Conservation (phyloP, 2,329 filamentous ascomycete genomes). For the Sphaerulina musiva region DNA sequence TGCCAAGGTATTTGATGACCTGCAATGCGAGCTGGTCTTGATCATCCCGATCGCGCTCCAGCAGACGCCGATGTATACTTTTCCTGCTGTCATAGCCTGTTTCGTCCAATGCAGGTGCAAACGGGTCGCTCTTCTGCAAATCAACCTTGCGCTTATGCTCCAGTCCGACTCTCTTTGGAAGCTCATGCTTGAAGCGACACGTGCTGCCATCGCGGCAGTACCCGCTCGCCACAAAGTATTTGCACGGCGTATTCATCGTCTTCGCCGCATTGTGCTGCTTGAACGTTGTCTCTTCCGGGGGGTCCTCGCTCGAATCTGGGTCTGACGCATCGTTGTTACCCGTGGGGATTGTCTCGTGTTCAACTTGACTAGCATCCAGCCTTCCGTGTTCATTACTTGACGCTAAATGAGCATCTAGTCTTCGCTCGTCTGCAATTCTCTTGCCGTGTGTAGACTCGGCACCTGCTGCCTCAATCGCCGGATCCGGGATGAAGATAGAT, state of each 20-base stretch:
- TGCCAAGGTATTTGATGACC: constrained; percentile 44
- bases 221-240: constrained; percentile 30
- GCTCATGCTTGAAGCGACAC: constrained; percentile 32
- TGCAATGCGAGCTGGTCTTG: constrained; percentile 39
- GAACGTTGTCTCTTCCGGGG: constrained; percentile 37
- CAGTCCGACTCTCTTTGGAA: constrained; percentile 1
- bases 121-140: constrained; percentile 15
- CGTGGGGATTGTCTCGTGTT: not conserved
- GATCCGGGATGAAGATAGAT: not conserved
- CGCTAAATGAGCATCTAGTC: not conserved
- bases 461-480: not conserved
- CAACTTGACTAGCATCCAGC: not conserved
- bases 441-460: not conserved
- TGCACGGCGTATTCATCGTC: constrained; percentile 21
- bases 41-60: constrained; percentile 43
- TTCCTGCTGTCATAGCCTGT: constrained; percentile 11
- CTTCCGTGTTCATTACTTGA: not conserved
- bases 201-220: constrained; percentile 31
- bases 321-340: not conserved
- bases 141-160: not conserved
- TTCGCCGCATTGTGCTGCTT: constrained; percentile 24
- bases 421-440: not conserved
- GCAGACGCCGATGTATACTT: constrained; percentile 28
- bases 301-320: constrained; percentile 9
- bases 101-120: constrained; percentile 17